Evolutionary conservation across 2,329 filamentous ascomycete genomes (phyloP).

Genomic region (Orbilia oligospora): DNA sequence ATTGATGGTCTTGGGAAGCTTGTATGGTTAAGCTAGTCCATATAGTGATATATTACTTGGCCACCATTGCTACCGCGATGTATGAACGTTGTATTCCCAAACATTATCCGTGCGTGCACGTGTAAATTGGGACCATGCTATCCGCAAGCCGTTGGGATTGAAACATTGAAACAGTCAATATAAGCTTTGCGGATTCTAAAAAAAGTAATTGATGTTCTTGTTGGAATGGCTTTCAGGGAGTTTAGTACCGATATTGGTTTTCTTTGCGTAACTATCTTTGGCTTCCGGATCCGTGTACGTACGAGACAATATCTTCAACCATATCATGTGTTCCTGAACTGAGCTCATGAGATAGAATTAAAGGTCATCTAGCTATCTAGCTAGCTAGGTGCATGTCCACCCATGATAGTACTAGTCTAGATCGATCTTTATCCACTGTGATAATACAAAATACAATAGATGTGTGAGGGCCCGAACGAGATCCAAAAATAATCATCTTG

Average conservation of each 20-base stretch:
- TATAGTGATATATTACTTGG: too few relatives aligned
- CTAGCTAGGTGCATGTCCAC: neutral
- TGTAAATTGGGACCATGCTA: neutral
- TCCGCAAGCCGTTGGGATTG: neutral
- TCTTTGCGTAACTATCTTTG: neutral
- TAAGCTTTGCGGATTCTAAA: conserved; percentile 7
- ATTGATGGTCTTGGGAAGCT: conserved; percentile 16
- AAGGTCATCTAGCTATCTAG: neutral
- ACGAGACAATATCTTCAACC: neutral
- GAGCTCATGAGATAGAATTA: neutral
- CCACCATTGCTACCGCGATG: neutral
- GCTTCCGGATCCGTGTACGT: too few relatives aligned
- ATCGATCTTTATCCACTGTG: neutral
- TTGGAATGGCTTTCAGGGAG: neutral
- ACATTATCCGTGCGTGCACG: conserved; percentile 11
- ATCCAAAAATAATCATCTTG: conserved; percentile 25
- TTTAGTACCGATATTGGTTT: neutral
- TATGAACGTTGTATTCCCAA: neutral
- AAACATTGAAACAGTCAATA: conserved; percentile 2
- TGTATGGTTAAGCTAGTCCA: neutral
- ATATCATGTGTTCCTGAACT: neutral
- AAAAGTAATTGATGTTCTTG: neutral
- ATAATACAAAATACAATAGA: neutral
- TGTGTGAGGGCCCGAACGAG: neutral
- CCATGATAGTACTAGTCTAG: neutral